These are phyloP conservation scores for Puccinellia tenuiflora DNA, from an alignment of 176 grass and related monocot genomes.

Conservation along the genomic window DNA sequence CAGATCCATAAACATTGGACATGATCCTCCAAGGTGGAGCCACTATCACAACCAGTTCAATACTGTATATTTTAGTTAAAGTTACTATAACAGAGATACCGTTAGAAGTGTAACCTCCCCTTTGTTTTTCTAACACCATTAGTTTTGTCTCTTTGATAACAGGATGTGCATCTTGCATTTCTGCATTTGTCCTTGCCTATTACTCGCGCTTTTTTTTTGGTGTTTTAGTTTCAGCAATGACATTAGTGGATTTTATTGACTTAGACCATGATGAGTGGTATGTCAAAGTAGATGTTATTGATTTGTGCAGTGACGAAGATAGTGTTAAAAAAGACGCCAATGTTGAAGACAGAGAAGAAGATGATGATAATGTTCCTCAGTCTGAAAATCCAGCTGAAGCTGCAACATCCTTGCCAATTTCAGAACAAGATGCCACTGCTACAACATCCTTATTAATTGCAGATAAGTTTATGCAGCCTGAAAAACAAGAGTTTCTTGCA, in stretches of 20 bases:
- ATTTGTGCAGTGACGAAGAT: not conserved
- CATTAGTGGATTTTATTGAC: not conserved
- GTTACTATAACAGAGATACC: not conserved
- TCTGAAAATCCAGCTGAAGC: not conserved
- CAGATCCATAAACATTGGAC: not conserved
- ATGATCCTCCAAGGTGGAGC: not conserved
- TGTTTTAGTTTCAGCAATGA: not conserved
- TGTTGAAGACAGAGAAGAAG: not conserved
- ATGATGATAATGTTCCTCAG: not conserved
- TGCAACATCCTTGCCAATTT: not conserved
- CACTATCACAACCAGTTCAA: not conserved
- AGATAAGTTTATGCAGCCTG: not conserved
- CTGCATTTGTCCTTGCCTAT: not conserved
- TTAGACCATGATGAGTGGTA: not conserved
- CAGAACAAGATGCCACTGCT: not conserved
- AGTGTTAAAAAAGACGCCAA: not conserved
- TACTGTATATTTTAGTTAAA: not conserved
- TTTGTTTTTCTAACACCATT: not conserved
- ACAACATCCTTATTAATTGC: not conserved
- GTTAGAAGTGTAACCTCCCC: not conserved
- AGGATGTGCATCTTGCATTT: not conserved
- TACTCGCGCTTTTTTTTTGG: not conserved
- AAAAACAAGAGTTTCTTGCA: not conserved
- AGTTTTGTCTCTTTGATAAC: not conserved
- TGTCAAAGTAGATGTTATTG: not conserved